These are phyloP conservation scores for Cynara cardunculus DNA, from an alignment of 129 eudicot species.

Conservation along the genomic window DNA sequence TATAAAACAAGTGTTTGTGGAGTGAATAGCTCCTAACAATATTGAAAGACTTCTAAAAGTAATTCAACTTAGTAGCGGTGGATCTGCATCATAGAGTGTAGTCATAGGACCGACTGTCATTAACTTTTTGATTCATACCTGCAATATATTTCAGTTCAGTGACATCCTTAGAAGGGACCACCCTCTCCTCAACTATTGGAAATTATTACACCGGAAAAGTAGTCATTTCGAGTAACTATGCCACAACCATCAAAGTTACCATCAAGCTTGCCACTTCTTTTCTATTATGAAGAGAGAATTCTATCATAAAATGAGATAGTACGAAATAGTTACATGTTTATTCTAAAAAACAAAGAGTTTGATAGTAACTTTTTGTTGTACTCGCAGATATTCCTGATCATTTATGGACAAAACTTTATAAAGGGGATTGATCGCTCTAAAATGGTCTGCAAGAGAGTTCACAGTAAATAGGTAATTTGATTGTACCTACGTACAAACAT, in stretches of 20 bases:
- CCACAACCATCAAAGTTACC: no score
- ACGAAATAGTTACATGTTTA: no score
- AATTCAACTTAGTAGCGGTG: neutral
- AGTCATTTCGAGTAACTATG: no score
- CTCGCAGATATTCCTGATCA: neutral
- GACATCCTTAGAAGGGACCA: no score
- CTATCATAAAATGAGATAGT: no score
- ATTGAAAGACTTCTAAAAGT: neutral
- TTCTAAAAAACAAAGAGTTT: no score
- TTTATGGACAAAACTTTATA: neutral
- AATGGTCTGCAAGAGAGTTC: neutral
- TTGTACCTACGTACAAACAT: neutral
- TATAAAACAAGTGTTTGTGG: neutral
- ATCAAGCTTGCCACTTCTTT: no score
- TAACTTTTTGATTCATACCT: neutral
- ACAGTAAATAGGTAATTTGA: neutral
- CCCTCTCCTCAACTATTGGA: no score
- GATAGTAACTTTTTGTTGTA: no score
- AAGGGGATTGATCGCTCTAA: neutral
- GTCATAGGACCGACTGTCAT: neutral
- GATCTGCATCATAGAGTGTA: neutral
- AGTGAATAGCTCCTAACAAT: neutral
- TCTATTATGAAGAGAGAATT: no score
- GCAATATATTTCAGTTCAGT: no score
- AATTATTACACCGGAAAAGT: no score